phyloP scores from a whole-genome alignment of 768 basidiomycete species.

The Coprinopsis marcescibilis region DNA sequence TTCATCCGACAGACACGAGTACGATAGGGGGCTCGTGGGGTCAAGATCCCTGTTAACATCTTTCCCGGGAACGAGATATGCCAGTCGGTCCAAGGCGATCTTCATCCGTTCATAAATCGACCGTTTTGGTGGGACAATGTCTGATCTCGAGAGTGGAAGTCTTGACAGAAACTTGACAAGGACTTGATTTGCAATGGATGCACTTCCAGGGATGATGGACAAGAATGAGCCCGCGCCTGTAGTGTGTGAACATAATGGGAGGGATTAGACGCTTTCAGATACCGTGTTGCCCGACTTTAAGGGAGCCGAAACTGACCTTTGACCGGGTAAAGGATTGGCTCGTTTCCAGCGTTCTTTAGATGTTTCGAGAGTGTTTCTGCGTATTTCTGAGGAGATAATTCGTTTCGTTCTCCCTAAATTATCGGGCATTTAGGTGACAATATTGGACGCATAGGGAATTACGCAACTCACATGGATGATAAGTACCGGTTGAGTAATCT shows the following conservation, averaged over 20 bases:
- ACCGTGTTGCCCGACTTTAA: no score
- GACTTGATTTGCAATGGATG: slow-evolving; percentile 59
- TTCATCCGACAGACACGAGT: slow-evolving; percentile 54
- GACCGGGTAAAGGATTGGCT: slow-evolving; percentile 50
- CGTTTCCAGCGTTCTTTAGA: slow-evolving; percentile 42
- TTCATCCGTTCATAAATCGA: slow-evolving; percentile 45
- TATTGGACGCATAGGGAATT: not conserved
- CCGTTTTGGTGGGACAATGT: slow-evolving; percentile 32
- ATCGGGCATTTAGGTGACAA: slow-evolving; percentile 5
- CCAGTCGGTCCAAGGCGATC: slow-evolving; percentile 46
- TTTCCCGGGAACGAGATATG: slow-evolving; percentile 43
- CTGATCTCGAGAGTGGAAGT: slow-evolving; percentile 44
- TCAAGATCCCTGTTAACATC: slow-evolving; percentile 40
- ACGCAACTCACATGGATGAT: slow-evolving; percentile 54
- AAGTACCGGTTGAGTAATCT: slow-evolving; percentile 57
- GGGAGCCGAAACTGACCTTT: slow-evolving; percentile 40
- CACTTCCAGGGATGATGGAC: slow-evolving; percentile 47
- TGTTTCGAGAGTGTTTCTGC: slow-evolving; percentile 49
- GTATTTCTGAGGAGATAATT: slow-evolving; percentile 45
- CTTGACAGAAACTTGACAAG: slow-evolving; percentile 57
- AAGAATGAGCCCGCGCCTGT: slow-evolving; percentile 53
- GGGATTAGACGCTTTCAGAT: not conserved
- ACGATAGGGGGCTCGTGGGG: slow-evolving; percentile 60
- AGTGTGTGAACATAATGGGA: not conserved
- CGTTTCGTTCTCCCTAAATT: slow-evolving; percentile 54